Base-by-base conservation (phyloP, 2,329 filamentous ascomycete species). In the Ophiostoma sp. region DNA sequence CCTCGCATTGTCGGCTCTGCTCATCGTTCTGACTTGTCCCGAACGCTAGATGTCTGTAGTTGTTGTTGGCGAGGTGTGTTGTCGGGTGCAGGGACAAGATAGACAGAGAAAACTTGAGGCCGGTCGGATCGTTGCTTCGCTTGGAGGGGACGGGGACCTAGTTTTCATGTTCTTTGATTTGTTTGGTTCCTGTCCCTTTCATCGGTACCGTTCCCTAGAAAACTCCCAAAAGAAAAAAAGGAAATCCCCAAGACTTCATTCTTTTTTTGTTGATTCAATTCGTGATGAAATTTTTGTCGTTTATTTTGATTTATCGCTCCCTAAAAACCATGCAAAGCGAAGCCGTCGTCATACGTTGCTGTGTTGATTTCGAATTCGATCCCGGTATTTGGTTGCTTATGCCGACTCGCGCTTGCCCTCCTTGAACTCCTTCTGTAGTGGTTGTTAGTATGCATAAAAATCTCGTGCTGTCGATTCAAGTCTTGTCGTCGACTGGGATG, bases 351-450 rank as follows among this genome's bases (percentile, higher is more conserved):
- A 64, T 52, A 50, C 48, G 22, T 64, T 5, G 17, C 12, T 28
- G 36, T 31, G 45, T 42, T 48, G 25, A 48, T 64, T 70, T 66
- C 22, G 19, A 48, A 55, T 70, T 66, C 22, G 66, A 70, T 72
- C 25, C 28, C 15, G 52, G 50, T 75, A 22, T 59, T 61, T 45
- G 52, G 52, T 45, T 59, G 70, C 75, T 74, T 78, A 81, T 78
- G 79, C 79, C 76, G 79, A 78, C 79, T 81, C 80, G 73, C 80
- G 76, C 80, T 81, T 77, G 74, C 94, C 95, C 87, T 98, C 95
- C 89, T 93, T 95, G 82, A 94, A 89, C 90, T 98, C 96, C 90
- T 98, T 99, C 95, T 97, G 84, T 84, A 80, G 71, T 59, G 25
- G 4, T 68, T 80, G 81, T 81, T 75, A 80, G 78, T 74, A 74